These are phyloP conservation scores for Ceratobasidium sp. DNA, from an alignment of 1,284 basidiomycete species.

Conservation along the genomic window DNA sequence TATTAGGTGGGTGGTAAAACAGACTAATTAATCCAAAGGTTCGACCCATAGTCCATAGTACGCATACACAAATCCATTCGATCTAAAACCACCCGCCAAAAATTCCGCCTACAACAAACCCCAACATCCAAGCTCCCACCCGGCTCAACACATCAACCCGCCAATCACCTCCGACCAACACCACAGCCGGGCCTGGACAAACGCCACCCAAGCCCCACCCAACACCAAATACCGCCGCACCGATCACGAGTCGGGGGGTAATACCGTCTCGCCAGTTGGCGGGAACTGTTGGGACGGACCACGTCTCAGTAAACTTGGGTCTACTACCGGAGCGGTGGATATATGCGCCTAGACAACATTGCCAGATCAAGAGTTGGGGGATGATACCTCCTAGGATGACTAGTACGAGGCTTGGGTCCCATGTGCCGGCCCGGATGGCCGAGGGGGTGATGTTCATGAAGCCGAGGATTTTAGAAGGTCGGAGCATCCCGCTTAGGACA, in stretches of 20 bases:
- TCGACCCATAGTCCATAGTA: too few relatives aligned
- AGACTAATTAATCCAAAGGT: too few relatives aligned
- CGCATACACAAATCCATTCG: too few relatives aligned
- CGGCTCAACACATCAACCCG: background rate
- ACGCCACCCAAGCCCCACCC: slow-evolving; percentile 39
- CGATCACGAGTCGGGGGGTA: background rate
- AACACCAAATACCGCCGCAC: slow-evolving; percentile 24
- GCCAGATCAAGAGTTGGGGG: slow-evolving; percentile 29
- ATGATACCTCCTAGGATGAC: slow-evolving; percentile 34
- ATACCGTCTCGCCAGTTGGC: slow-evolving; percentile 8
- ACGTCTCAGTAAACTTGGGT: slow-evolving; percentile 18
- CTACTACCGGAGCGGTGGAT: background rate
- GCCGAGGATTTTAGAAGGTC: slow-evolving; percentile 38
- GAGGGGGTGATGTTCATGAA: slow-evolving; percentile 27
- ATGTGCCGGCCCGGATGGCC: slow-evolving; percentile 1
- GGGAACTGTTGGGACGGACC: slow-evolving; percentile 15
- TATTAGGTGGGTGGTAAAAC: too few relatives aligned
- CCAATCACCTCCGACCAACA: background rate
- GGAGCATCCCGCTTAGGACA: slow-evolving; percentile 27
- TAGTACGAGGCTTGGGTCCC: slow-evolving; percentile 23
- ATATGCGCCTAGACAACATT: slow-evolving; percentile 17
- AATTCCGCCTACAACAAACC: slow-evolving; percentile 16
- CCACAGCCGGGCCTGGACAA: slow-evolving; percentile 21
- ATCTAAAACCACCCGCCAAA: background rate
- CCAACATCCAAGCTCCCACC: slow-evolving; percentile 3